Base-by-base conservation (phyloP, 2,329 filamentous ascomycete genomes). In the Fusarium annulatum region DNA sequence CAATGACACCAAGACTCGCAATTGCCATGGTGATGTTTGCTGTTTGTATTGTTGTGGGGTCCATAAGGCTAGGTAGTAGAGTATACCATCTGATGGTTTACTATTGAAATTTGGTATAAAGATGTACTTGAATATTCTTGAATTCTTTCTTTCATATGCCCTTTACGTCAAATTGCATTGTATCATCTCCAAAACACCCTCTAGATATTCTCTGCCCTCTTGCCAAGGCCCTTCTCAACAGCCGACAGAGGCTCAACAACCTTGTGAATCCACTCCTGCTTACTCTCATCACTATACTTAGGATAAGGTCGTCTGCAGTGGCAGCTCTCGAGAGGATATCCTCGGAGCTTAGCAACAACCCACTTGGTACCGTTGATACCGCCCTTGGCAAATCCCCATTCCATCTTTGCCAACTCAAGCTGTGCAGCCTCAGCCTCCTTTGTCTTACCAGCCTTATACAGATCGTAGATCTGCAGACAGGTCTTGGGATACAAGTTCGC, bases 281-380 rank as follows among this genome's bases (percentile, higher is more conserved):
- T 82, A 61, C 69, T 68, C 53, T 64, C 76, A 45, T 81, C 79
- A n/a, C 67, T 64, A 71, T 85, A 90, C 71, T 82, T 79, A 2
- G 88, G 88, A 71, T 88, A 89, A 21, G 88, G 88, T 57, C 86
- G 80, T 51, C 88, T 81, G 78, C 87, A 90, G 76, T 89, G 85
- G 58, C 83, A 83, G 76, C 84, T 88, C 21, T 82, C 80, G 38
- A 84, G 77, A 3, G 87, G 84, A 74, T 90, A 90, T n/a, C 86
- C 87, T 23, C 81, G 81, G 33, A 86, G 78, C 76, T 88, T 86
- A 42, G 85, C 86, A 41, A 89, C 87, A n/a, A 89, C 84, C 84
- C 86, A 90, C 78, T 90, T 90, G 12, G 86, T 90, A 15, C 88
- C 88, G 74, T 89, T 89, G 77, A 90, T 88, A n/a, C 87, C 88